Evolutionary conservation across 371 early-diverging fungal species (phyloP).

Genomic region (Lichtheimia hyalospora): DNA sequence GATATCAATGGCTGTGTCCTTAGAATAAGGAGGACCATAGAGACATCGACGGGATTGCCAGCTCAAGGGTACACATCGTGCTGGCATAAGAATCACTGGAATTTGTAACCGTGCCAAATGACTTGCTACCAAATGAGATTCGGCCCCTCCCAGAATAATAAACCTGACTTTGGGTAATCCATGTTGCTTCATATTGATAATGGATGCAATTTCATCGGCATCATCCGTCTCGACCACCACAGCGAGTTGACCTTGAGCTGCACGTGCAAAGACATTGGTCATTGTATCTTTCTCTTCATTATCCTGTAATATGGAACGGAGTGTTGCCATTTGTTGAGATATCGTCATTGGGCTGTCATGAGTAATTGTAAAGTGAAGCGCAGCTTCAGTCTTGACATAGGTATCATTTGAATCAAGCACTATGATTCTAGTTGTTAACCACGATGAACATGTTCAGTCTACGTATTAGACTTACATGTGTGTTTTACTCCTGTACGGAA

Average conservation of each 20-base stretch:
- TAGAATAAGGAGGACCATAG: constrained; percentile 54
- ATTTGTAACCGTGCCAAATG: constrained; percentile 52
- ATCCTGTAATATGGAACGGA: constrained; percentile 47
- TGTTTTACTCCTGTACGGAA: constrained; percentile 52
- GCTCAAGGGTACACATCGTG: constrained; percentile 61
- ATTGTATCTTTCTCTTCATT: constrained; percentile 25
- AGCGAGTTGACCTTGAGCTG: constrained; percentile 63
- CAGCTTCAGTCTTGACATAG: constrained; percentile 58
- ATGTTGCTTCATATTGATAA: constrained; percentile 57
- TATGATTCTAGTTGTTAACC: neutral
- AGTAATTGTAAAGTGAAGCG: constrained; percentile 55
- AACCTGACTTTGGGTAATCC: constrained; percentile 30
- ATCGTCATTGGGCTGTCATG: constrained; percentile 33
- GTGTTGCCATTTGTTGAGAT: constrained; percentile 65
- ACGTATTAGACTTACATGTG: constrained; percentile 24
- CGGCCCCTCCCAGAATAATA: constrained; percentile 66
- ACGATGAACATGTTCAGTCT: neutral
- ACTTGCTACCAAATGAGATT: constrained; percentile 68
- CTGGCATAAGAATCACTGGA: constrained; percentile 66
- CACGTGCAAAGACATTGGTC: constrained; percentile 40
- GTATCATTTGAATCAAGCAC: constrained; percentile 42
- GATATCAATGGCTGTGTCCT: constrained; percentile 55
- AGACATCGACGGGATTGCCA: constrained; percentile 70
- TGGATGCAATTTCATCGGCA: constrained; percentile 68
- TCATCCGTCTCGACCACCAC: constrained; percentile 63